Evolutionary conservation across 805 yeast genomes (phyloP), one percentile per base, ranked within the genome.

Genomic region (Saccharomycopsis vini): DNA sequence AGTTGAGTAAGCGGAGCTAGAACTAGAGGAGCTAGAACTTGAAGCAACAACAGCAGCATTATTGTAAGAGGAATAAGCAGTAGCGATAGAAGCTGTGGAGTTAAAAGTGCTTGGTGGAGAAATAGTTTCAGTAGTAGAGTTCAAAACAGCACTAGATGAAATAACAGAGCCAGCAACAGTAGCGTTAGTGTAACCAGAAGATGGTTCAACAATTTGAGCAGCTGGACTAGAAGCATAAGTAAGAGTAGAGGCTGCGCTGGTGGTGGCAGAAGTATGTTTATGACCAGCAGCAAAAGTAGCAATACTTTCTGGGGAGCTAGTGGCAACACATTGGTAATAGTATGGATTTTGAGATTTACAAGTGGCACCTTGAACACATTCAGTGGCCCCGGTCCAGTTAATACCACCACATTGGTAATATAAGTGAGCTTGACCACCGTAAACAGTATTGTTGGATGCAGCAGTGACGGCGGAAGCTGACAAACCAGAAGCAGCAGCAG

Each of bases 251-350:
- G 20, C 9, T 10, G 36, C 18, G 9, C 15, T 9, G 2, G 36
- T 32, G 10, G 9, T 12, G n/a, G n/a, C 12, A 7, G 6, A 6
- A 24, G 29, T 24, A 12, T 15, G 9, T 15, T 18, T n/a, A 32
- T 9, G 20, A n/a, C n/a, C 20, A 15, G 3, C 7, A n/a, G 20
- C 9, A 9, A n/a, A 9, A 9, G 9, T 9, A 2, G 36, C n/a
- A 9, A 9, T 12, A 30, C 10, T 24, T 24, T 24, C 29, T 24
- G 29, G 29, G 6, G 29, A 24, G 6, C n/a, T n/a, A n/a, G n/a
- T n/a, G n/a, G n/a, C n/a, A n/a, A n/a, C n/a, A 33, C 36, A 33
- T 33, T 33, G 36, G 23, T 33, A 18, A 13, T 33, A 33, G 22
- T 33, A 33, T 16, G 6, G 6, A n/a, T 33, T 33, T 33, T 33